Percentiles rank a stretch among this genome's conserved stretches.
Conservation (phyloP, 257 asterid species). For the Forsythia viridissima region DNA sequence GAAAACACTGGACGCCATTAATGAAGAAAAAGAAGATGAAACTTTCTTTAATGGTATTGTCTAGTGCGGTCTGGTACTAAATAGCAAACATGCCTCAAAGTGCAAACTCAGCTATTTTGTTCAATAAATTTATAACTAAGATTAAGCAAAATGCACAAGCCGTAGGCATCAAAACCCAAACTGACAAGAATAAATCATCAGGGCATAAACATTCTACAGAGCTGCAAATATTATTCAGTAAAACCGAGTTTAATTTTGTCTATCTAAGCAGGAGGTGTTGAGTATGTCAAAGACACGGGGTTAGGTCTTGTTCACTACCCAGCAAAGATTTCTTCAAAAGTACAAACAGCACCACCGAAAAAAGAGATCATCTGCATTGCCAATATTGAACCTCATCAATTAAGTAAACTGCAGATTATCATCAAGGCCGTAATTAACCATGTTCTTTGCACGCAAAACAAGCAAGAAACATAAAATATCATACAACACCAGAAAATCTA, state of each 20-base stretch:
- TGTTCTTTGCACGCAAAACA: not conserved
- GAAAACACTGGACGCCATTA: too few relatives aligned
- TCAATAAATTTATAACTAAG: not conserved
- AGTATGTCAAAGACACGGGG: not conserved
- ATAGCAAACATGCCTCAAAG: not conserved
- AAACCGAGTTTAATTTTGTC: not conserved
- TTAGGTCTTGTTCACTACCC: not conserved
- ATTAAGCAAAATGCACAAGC: not conserved
- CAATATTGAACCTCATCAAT: not conserved
- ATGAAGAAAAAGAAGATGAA: not conserved
- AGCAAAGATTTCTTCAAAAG: not conserved
- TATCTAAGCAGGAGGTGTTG: not conserved
- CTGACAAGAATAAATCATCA: not conserved
- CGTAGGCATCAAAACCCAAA: not conserved
- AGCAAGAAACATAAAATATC: not conserved
- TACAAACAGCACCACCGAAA: not conserved
- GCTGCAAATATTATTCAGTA: conserved; percentile 1
- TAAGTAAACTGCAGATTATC: not conserved
- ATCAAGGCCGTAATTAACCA: not conserved
- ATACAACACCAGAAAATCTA: not conserved
- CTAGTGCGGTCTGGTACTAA: not conserved
- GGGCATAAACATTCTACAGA: not conserved
- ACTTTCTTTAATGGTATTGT: too few relatives aligned
- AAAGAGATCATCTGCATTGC: not conserved
- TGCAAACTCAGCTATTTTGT: not conserved